phyloP scores from a whole-genome alignment of 345 rosid genomes.

The Lepidium sativum region DNA sequence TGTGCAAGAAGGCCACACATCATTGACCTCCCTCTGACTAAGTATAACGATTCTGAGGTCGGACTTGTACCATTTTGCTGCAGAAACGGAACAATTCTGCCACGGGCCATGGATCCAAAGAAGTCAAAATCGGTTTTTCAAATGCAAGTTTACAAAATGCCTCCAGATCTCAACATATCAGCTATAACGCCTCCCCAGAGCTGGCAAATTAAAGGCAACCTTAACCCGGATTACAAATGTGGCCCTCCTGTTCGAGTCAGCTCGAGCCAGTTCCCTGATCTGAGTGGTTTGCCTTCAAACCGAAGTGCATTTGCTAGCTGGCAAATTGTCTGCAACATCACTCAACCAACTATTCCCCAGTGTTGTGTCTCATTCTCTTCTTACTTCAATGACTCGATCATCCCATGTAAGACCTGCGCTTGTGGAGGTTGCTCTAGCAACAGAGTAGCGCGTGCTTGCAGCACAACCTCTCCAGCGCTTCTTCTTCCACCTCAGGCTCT shows the following conservation, averaged over 20 bases:
- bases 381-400: slow-evolving; percentile 74
- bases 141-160: slow-evolving; percentile 88
- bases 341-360: slow-evolving; percentile 50
- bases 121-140: slow-evolving; percentile 73
- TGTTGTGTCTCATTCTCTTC: slow-evolving; percentile 95
- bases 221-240: slow-evolving; percentile 77
- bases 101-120: slow-evolving; percentile 71
- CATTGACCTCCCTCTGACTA: slow-evolving; percentile 83
- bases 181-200: slow-evolving; percentile 67
- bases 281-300: slow-evolving; percentile 60
- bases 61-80: slow-evolving; percentile 77
- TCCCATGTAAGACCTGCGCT: slow-evolving; percentile 84
- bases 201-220: slow-evolving; percentile 73
- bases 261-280: slow-evolving; percentile 64
- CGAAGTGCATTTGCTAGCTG: slow-evolving; percentile 71
- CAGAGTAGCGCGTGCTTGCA: slow-evolving; percentile 48
- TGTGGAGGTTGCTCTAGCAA: slow-evolving; percentile 66
- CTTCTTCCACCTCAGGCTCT: slow-evolving; percentile 81
- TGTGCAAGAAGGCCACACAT: slow-evolving; percentile 82
- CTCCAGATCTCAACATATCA: slow-evolving; percentile 72
- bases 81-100: slow-evolving; percentile 82
- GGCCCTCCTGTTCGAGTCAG: slow-evolving; percentile 82
- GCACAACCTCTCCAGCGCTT: slow-evolving; percentile 56
- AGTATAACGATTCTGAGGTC: slow-evolving; percentile 56
- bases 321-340: slow-evolving; percentile 96